These are phyloP conservation scores for Fagus sylvatica DNA, from an alignment of 306 rosid genomes.

Conservation along the genomic window DNA sequence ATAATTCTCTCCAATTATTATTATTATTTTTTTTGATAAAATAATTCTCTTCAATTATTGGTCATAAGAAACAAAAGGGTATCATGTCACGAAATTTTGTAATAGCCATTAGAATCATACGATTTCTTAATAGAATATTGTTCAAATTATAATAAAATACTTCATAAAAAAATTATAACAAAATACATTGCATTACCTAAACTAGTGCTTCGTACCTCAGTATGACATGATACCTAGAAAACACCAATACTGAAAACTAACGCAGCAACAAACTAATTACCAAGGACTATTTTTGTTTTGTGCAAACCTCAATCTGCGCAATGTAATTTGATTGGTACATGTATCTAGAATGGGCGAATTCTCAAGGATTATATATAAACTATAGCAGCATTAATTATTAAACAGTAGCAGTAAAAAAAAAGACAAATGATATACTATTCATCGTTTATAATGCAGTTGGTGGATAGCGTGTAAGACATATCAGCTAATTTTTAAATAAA, in stretches of 20 bases:
- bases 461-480: too few relatives aligned
- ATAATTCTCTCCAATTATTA: too few relatives aligned
- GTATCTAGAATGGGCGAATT: too few relatives aligned
- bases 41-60: neutral
- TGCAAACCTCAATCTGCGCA: neutral
- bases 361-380: too few relatives aligned
- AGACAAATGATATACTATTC: too few relatives aligned
- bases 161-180: neutral
- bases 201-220: too few relatives aligned
- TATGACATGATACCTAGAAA: neutral
- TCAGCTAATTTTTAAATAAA: too few relatives aligned
- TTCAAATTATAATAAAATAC: neutral
- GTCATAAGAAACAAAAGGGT: neutral
- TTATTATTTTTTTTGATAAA: too few relatives aligned
- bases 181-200: neutral
- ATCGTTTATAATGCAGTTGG: too few relatives aligned
- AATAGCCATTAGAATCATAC: neutral
- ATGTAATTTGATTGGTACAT: neutral
- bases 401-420: too few relatives aligned
- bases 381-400: too few relatives aligned
- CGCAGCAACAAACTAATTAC: neutral
- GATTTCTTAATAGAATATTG: neutral
- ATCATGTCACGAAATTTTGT: neutral
- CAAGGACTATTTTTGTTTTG: neutral
- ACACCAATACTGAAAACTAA: neutral